Base-by-base conservation (phyloP, 148 eudicot species). In the Rhododendron ovatum region DNA sequence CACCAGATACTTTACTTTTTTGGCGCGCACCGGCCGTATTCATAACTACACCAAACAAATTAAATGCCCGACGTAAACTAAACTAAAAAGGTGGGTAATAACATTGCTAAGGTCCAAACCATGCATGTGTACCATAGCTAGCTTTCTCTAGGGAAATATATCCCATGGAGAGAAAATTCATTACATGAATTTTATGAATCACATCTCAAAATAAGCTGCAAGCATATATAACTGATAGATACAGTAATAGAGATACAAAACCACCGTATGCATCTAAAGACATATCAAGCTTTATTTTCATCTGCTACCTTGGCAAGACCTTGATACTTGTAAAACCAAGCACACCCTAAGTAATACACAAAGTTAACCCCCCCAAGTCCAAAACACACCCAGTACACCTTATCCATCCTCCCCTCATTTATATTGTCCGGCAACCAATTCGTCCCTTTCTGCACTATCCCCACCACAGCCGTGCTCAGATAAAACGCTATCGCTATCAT, bases 401-500 rank as follows among this genome's bases (percentile, higher is more conserved):
- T 84, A 50, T 91, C 91, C 57, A 91, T 12, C 82, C 88, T 89
- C 78, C 92, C 91, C 5, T 84, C 20, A n/a, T 91, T 87, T 50
- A 91, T 88, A 83, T 89, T 55, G 50, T 89, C 69, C 3, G 92
- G 92, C 47, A 91, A 48, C 91, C 91, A 91, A 1, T 57, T 55
- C 1, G 90, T 88, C 9, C 28, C 67, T 39, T 41, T 86, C 41
- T 82, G 84, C 4, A 89, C 59, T 5, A 88, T 30, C 84, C 88
- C 89, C n/a, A 91, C 85, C 48, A 90, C 13, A 3, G 85, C 91
- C 5, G 88, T 90, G 85, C 92, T 88, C 30, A 89, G 53, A 37
- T 67, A 88, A 91, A 47, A 86, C 86, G 1, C 90, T 67, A 65
- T 84, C 77, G 33, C 88, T 92, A 7, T 85, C 81, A 84, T 39